A percentile compares a stretch with the other conserved stretches of the same genome.
Evolutionary conservation across 2,329 filamentous ascomycete species (phyloP).

Genomic region (Diaporthe humulicola): DNA sequence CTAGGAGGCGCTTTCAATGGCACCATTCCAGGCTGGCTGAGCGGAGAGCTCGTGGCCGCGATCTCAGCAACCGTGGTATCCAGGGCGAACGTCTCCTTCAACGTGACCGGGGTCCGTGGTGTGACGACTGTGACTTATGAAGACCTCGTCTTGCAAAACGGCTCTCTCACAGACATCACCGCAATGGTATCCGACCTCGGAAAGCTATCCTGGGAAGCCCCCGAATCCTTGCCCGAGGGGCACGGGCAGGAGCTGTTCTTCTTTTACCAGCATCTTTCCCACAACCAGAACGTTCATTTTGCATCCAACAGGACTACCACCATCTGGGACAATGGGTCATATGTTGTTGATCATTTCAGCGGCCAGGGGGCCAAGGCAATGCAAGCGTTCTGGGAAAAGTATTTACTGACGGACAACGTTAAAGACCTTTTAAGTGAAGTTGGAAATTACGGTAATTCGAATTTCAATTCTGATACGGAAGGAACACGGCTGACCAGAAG

Average conservation of each 20-base stretch:
- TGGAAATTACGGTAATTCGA: background rate
- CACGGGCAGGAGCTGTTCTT: conserved; percentile 9
- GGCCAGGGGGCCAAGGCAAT: conserved; percentile 50
- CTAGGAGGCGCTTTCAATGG: conserved; percentile 31
- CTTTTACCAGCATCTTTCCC: conserved; percentile 4
- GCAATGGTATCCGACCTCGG: background rate
- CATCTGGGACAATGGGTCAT: conserved; percentile 42
- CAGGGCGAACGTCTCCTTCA: conserved; percentile 16
- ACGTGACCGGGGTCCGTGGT: conserved; percentile 32
- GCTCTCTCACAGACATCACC: conserved; percentile 15
- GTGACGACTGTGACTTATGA: background rate
- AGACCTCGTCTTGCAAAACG: background rate
- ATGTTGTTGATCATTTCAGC: conserved; percentile 52
- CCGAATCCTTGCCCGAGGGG: background rate
- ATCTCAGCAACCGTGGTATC: background rate
- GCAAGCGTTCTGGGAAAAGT: conserved; percentile 54
- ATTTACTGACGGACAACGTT: background rate
- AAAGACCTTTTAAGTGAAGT: background rate
- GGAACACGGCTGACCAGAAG: background rate
- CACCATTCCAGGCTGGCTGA: background rate
- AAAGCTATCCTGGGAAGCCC: background rate
- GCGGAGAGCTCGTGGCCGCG: background rate
- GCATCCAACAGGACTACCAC: background rate
- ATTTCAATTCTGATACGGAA: background rate
- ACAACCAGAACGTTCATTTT: conserved; percentile 14